Evolutionary conservation across 345 rosid genomes (phyloP), one percentile per base, ranked within the genome.

Genomic region (Diplotaxis tenuifolia): DNA sequence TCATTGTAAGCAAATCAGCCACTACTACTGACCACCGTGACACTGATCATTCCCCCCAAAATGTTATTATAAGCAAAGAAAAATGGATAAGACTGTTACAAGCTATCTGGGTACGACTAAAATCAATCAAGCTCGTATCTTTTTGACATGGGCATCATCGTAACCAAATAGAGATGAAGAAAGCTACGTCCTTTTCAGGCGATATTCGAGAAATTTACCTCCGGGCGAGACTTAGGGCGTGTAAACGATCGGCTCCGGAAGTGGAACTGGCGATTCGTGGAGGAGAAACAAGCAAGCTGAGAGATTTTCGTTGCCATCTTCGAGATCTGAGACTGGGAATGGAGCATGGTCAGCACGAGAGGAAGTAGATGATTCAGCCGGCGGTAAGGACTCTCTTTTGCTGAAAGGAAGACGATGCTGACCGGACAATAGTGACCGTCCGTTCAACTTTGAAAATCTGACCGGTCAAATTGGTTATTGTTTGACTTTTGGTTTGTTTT

Each of bases 251-350:
- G 84, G 16, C 21, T 83, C 15, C 47, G 86, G 52, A 84, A 82
- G 45, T 50, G 84, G 21, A 83, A 68, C 55, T 70, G 85, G 73
- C 86, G 88, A 72, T 83, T 71, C 80, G 86, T 75, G 52, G 92
- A 80, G 31, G 92, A 81, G 83, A 80, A 85, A 71, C 85, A 85
- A 3, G 81, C 71, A 10, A 92, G 89, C 82, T 92, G 96, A 21
- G 88, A 87, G 65, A 80, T 61, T 20, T 83, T 62, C 7, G 83
- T 20, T 5, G 88, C 56, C 77, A 83, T 42, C 22, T 64, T 52
- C 52, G 68, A 65, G 76, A 71, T 77, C 80, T 71, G 80, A 59
- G 62, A 71, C 2, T 21, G n/a, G n/a, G n/a, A 45, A 62, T 54
- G 62, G 71, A 65, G 71, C 71, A 71, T 76, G 75, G 71, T 56